Conservation (phyloP, 2,329 filamentous ascomycete genomes). For the Aspergillus transmontanensis region DNA sequence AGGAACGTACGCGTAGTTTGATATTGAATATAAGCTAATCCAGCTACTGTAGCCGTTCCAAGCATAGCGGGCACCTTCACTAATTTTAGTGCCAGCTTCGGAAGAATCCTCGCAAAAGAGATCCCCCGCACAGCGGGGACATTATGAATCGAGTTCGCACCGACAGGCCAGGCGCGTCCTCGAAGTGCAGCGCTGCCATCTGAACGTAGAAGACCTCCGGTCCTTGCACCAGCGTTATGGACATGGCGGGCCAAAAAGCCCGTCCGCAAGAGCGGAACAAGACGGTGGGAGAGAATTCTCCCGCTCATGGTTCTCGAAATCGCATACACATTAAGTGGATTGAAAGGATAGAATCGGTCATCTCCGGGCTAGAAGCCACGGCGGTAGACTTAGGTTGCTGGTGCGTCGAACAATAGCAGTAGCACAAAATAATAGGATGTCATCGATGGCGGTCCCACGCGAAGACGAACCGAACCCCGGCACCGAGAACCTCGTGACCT, state of each 20-base stretch:
- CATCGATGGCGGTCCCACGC: slow-evolving; percentile 3
- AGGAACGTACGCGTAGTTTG: slow-evolving; percentile 77
- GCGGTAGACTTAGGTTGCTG: slow-evolving; percentile 12
- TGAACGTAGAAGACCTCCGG: slow-evolving; percentile 69
- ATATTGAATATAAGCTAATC: slow-evolving; percentile 91
- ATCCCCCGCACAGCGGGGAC: slow-evolving; percentile 64
- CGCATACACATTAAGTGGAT: slow-evolving; percentile 36
- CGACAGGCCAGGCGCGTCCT: slow-evolving; percentile 74
- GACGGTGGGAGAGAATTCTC: slow-evolving; percentile 74
- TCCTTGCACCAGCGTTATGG: slow-evolving; percentile 62
- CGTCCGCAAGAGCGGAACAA: slow-evolving; percentile 67
- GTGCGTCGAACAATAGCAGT: slow-evolving; percentile 3
- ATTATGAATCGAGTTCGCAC: slow-evolving; percentile 81
- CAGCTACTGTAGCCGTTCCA: slow-evolving; percentile 83
- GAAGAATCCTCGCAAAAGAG: slow-evolving; percentile 71
- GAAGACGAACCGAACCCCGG: slow-evolving; percentile 18
- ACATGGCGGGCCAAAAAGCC: slow-evolving; percentile 63
- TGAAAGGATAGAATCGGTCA: slow-evolving; percentile 17
- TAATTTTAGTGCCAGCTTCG: slow-evolving; percentile 89
- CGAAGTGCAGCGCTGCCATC: slow-evolving; percentile 64
- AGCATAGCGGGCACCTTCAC: slow-evolving; percentile 86
- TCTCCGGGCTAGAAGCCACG: slow-evolving; percentile 24
- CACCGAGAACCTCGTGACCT: slow-evolving; percentile 33
- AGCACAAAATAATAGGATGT: background rate
- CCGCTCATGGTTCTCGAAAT: slow-evolving; percentile 62